Conservation (phyloP, 129 eudicot genomes). For the Flaveria linearis region DNA sequence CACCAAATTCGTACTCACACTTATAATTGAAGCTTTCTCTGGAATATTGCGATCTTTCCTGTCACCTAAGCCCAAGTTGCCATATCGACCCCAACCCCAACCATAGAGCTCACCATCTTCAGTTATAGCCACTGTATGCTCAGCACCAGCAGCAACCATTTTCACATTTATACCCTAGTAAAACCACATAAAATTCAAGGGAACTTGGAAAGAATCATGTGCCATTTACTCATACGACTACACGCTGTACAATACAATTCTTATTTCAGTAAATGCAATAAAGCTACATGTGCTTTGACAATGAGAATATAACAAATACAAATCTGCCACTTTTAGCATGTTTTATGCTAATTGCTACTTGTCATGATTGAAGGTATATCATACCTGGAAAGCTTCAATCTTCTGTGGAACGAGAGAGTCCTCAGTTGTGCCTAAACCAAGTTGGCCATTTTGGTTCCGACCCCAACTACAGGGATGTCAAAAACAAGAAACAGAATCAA, state of each 20-base stretch:
- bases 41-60: slow-evolving; percentile 85
- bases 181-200: slow-evolving; percentile 25
- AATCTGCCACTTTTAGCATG: background rate
- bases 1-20: slow-evolving; percentile 43
- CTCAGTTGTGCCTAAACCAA: slow-evolving; percentile 91
- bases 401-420: slow-evolving; percentile 88
- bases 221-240: background rate
- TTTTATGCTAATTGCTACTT: background rate
- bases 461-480: slow-evolving; percentile 74
- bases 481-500: slow-evolving; percentile 18
- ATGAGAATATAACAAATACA: background rate
- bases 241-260: background rate
- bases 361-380: slow-evolving; percentile 8
- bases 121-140: slow-evolving; percentile 95
- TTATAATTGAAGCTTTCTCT: slow-evolving; percentile 60
- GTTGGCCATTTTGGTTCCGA: slow-evolving; percentile 97
- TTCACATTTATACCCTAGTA: slow-evolving; percentile 77
- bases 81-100: slow-evolving; percentile 99
- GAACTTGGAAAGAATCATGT: background rate
- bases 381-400: slow-evolving; percentile 85
- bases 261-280: background rate
- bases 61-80: slow-evolving; percentile 98
- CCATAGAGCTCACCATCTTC: slow-evolving; percentile 93
- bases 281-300: slow-evolving; percentile 1
- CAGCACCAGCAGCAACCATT: slow-evolving; percentile 99